Evolutionary conservation across 345 rosid species (phyloP).

Genomic region (Pseudoturritis turrita): DNA sequence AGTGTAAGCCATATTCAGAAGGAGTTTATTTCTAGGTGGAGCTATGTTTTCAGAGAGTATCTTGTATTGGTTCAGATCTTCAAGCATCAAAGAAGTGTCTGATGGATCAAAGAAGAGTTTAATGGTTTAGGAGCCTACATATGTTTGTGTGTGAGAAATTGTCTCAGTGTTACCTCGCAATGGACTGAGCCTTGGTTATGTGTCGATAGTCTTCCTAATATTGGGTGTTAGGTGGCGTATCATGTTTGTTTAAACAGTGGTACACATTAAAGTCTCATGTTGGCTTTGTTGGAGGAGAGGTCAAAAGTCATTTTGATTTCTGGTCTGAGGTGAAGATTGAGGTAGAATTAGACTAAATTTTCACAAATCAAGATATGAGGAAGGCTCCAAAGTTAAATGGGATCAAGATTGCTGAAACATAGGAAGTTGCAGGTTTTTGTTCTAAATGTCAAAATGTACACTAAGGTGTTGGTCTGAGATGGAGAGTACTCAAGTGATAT

Average conservation of each 20-base stretch:
- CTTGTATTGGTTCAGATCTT: background rate
- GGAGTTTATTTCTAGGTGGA: background rate
- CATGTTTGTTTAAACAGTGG: background rate
- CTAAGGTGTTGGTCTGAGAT: no score
- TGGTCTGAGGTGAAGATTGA: background rate
- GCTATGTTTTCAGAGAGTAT: background rate
- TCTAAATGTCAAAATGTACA: no score
- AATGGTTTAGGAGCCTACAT: background rate
- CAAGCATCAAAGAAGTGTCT: background rate
- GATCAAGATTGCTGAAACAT: background rate
- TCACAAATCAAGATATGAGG: background rate
- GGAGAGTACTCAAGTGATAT: no score
- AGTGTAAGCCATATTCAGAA: no score
- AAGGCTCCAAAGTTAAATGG: background rate
- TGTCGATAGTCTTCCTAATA: constrained; percentile 5
- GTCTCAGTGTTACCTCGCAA: background rate
- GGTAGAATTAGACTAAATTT: background rate
- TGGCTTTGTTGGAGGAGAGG: background rate
- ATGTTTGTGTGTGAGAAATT: background rate
- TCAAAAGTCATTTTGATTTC: background rate
- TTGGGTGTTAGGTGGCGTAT: constrained; percentile 7
- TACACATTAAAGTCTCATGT: background rate
- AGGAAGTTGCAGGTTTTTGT: background rate
- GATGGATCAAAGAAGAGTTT: background rate
- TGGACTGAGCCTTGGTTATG: background rate